These are phyloP conservation scores for Cichorium intybus DNA, from an alignment of 140 eudicot genomes.

Conservation along the genomic window DNA sequence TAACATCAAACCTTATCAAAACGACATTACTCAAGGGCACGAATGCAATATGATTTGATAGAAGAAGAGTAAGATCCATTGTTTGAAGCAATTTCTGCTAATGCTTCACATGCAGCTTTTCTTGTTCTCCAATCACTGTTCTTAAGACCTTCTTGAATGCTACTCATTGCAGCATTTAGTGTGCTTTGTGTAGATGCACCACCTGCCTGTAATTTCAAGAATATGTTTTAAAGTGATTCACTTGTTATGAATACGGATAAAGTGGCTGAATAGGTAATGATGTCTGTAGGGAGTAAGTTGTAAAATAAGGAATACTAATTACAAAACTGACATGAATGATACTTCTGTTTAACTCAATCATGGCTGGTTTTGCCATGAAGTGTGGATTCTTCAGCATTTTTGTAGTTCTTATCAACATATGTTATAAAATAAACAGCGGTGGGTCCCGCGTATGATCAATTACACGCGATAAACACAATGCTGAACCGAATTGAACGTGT, in stretches of 20 bases:
- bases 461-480: no score
- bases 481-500: no score
- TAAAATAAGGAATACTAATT: no score
- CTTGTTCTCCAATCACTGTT: no score
- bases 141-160: conserved; percentile 88
- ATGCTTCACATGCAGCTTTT: no score
- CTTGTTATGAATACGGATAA: not conserved
- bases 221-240: not conserved
- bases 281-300: no score
- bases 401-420: conserved; percentile 61
- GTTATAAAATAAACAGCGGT: conserved; percentile 58
- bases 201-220: conserved; percentile 64
- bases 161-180: conserved; percentile 60
- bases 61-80: no score
- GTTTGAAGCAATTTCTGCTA: no score
- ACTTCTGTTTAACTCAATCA: conserved; percentile 68
- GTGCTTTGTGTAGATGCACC: conserved; percentile 60
- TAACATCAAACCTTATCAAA: conserved; percentile 73
- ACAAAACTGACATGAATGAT: conserved; percentile 65
- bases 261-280: no score
- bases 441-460: no score
- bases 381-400: conserved; percentile 85
- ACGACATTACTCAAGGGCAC: conserved; percentile 83
- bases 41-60: no score
- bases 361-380: no score